Evolutionary conservation across 805 yeast genomes (phyloP), one percentile per base, ranked within the genome.

Genomic region (Blastobotrys chiropterorum): DNA sequence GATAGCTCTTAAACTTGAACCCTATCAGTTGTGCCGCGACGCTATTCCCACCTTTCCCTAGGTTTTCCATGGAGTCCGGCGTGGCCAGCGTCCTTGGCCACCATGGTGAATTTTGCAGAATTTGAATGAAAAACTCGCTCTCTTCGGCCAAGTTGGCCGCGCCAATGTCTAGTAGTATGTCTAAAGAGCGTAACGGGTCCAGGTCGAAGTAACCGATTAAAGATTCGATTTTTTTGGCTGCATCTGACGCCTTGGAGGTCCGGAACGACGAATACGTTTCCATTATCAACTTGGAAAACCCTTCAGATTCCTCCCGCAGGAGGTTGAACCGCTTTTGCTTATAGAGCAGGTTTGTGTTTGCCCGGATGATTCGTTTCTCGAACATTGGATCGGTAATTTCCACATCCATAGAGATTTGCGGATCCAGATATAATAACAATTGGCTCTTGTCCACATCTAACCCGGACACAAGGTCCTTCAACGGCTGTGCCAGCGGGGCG

Each of bases 131-230:
- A 51, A 83, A 78, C 3, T 67, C 61, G 53, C 75, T 72, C 44
- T 79, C 71, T 5, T 58, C 54, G 3, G 74, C 72, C 3, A 83
- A 53, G 47, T 72, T 71, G 49, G 71, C 68, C 2, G 78, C 61
- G 47, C 77, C 76, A 1, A 86, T 61, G 46, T 80, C 81, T 34
- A 90, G 60, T 6, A 86, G 55, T 0, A 86, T 52, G 57, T 87
- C 86, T 47, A 90, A 72, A 21, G 81, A 79, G 53, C 90, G 74
- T 48, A 78, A 76, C 0, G 92, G 83, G 60, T 90, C 96, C 47
- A 90, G 72, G 49, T 77, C 77, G 64, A 80, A 89, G 63, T 84
- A 88, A 1, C 94, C 96, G 50, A 84, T 83, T 4, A 85, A 62
- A 26, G 74, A 73, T 46, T 79, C 77, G 14, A 85, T 70, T 4